Conservation (phyloP, 225 moss, liverwort and hornwort species). For the Polytrichum commune region DNA sequence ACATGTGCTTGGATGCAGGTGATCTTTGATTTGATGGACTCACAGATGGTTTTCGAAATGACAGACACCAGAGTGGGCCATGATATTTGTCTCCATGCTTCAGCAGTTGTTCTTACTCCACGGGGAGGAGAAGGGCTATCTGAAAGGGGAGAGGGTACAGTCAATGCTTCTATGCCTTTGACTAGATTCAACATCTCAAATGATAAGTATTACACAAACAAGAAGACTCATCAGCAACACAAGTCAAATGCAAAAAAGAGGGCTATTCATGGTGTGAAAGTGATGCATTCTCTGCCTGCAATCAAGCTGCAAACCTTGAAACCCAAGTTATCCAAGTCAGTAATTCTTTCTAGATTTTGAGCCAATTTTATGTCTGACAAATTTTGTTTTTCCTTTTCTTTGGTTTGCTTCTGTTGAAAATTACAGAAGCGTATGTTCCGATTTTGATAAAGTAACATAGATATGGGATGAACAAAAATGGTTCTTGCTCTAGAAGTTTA, state of each 20-base stretch:
- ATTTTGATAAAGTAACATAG: too few species aligned
- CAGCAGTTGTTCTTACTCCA: slow-evolving; percentile 53
- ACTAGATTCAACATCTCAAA: slow-evolving; percentile 67
- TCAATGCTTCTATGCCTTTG: slow-evolving; percentile 34
- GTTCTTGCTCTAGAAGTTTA: too few species aligned
- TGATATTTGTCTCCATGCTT: slow-evolving; percentile 45
- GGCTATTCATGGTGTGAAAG: slow-evolving; percentile 66
- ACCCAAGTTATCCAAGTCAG: slow-evolving; percentile 68
- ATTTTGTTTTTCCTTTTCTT: not conserved
- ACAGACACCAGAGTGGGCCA: slow-evolving; percentile 41
- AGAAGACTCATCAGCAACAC: slow-evolving; percentile 68
- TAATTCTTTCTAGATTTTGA: not conserved
- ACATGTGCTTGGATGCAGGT: not conserved
- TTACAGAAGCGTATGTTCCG: not conserved
- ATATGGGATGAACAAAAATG: too few species aligned
- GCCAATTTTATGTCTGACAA: not conserved
- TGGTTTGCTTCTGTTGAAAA: not conserved
- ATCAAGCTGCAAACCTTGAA: slow-evolving; percentile 71
- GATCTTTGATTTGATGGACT: slow-evolving; percentile 53
- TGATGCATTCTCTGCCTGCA: slow-evolving; percentile 68
- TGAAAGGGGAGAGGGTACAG: slow-evolving; percentile 34
- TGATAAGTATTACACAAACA: slow-evolving; percentile 71
- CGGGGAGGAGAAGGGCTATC: slow-evolving; percentile 31
- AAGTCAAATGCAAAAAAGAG: slow-evolving; percentile 70
- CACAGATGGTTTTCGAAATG: slow-evolving; percentile 62